Evolutionary conservation across 2,329 filamentous ascomycete species (phyloP), one percentile per base, ranked within the genome.

Genomic region (Xylaria sp.): DNA sequence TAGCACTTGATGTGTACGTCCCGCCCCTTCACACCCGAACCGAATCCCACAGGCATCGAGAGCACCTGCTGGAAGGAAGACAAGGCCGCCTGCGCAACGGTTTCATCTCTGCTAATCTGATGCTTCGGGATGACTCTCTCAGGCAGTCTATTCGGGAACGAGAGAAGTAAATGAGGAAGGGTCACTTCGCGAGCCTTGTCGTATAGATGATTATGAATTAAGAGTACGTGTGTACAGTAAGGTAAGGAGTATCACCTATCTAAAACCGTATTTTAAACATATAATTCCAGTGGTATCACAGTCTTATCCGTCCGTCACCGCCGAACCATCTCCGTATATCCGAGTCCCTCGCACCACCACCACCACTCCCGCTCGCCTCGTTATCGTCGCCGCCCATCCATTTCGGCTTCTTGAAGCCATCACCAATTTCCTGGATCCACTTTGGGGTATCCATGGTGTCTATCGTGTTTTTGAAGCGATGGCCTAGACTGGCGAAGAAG

Each of bases 401-500:
- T 70, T 87, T 90, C 4, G 92, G 92, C 72, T 89, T 86, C 75
- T 89, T 91, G 75, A 93, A 85, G 8, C 84, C 85, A 60, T 85
- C 82, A 1, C 87, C 85, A 27, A 92, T 81, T 25, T 91, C 89
- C 68, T 87, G 85, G 65, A 97, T 80, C 93, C 93, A 98, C 66
- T 88, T 88, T 0, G 95, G 94, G 29, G 89, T 84, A 54, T 93
- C 90, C 1, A 92, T 84, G 0, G 87, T 90, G 63, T 98, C 94
- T 54, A 98, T 87, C 0, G 95, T 98, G 72, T 99, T 99, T 76
- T 89, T 91, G 69, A 99, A 88, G 35, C 94, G 85, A 72, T 96
- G 91, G 0, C 91, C 88, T 63, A 98, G 87, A 33, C 90, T 89
- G 67, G 91, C 85, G 72, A 98, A 93, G 75, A 97, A 92, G 67